Base-by-base conservation (phyloP, 2,329 filamentous ascomycete species). In the Pestalotiopsis sp. region DNA sequence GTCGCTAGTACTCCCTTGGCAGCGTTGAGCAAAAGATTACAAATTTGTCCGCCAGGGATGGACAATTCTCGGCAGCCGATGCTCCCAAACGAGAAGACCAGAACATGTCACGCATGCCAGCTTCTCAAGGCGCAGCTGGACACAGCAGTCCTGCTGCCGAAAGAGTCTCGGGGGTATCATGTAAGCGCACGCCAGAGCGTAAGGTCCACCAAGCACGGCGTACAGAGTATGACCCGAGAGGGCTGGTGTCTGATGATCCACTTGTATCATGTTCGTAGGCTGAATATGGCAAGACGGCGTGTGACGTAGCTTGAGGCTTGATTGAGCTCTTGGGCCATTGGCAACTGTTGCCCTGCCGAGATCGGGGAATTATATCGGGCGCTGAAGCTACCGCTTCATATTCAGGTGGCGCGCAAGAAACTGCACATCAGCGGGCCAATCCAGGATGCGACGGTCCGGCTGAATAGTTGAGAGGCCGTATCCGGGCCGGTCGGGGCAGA, bases 181-280 rank as follows among this genome's bases (percentile, higher is more conserved):
- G 57, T 79, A 76, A 13, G 83, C 79, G 70, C 84, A 87, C 25
- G 84, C 84, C 12, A 86, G 73, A 2, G 80, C 79, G 71, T 83
- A 86, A 0, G 84, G 82, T 2, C 79, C 74, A 2, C 83, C 84
- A 5, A 86, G 69, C 25, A 86, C 75, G 17, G 79, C 78, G 72
- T 83, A 27, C 17, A 65, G 63, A 45, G 63, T 65, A 57, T n/a
- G 63, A 65, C 63, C 49, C 25, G 41, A 65, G 20, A 39, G 36
- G 59, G 59, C 45, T 52, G 45, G 45, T 39, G 31, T 36, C 59
- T 36, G n/a, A n/a, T 49, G 61, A 49, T 64, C 61, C 61, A 64
- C 61, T 25, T 62, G 27, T 36, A 38, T 27, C 57, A 27, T 59
- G 57, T 27, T 59, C 23, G 23, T 59, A 59, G 23, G 57, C 57